Evolutionary conservation across 257 asterid genomes (phyloP).

Genomic region (Jasminum sambac): DNA sequence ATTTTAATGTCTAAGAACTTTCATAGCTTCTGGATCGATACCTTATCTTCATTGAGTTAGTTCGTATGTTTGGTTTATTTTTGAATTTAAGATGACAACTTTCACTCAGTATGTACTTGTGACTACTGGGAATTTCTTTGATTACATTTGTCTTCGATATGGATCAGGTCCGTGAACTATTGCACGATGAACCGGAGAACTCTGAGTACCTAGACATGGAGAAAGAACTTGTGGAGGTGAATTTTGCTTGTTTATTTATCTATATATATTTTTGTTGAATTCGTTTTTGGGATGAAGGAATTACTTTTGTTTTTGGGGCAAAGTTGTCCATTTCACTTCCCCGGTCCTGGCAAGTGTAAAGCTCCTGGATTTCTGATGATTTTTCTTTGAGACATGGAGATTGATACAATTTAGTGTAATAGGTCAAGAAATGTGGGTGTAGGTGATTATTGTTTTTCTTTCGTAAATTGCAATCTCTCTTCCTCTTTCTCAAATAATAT

Average conservation of each 20-base stretch:
- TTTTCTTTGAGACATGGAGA: conserved; percentile 16
- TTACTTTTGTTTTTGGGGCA: conserved; percentile 1
- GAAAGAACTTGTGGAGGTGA: conserved; percentile 96
- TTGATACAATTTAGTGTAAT: conserved; percentile 10
- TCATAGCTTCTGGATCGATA: neutral
- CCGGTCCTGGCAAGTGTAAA: conserved; percentile 4
- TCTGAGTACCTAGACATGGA: conserved; percentile 91
- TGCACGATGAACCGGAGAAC: conserved; percentile 77
- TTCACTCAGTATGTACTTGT: neutral
- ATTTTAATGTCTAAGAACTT: neutral
- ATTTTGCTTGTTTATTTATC: conserved; percentile 17
- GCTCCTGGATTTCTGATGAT: conserved; percentile 12
- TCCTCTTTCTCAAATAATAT: conserved; percentile 47
- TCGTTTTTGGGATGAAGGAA: conserved; percentile 1
- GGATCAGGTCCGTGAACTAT: conserved; percentile 63
- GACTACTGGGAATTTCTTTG: conserved; percentile 15
- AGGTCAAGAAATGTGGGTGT: conserved; percentile 20
- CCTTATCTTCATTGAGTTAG: neutral
- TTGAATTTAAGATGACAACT: neutral
- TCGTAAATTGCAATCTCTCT: conserved; percentile 27
- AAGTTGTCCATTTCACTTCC: conserved; percentile 7
- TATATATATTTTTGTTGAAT: too few relatives aligned
- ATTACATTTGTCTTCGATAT: conserved; percentile 1
- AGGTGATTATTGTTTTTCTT: conserved; percentile 19
- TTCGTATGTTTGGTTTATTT: neutral